These are phyloP conservation scores for Drechmeria coniospora DNA, from an alignment of 2,329 filamentous ascomycete species.

Conservation along the genomic window DNA sequence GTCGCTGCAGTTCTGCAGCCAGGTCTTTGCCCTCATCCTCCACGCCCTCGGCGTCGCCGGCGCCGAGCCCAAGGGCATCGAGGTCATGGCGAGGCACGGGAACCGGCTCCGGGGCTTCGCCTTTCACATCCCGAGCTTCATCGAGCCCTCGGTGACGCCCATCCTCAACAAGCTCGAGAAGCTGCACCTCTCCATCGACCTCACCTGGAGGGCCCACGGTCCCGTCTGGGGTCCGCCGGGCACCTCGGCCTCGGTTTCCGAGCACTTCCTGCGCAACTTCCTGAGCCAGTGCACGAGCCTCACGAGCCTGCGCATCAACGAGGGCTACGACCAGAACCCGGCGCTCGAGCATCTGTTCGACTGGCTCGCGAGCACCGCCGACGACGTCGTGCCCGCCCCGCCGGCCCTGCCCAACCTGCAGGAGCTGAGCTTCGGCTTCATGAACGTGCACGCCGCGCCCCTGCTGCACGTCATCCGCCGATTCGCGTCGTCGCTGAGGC, in stretches of 20 bases:
- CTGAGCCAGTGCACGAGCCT: slow-evolving; percentile 21
- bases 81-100: slow-evolving; percentile 26
- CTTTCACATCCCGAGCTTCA: slow-evolving; percentile 29
- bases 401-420: slow-evolving; percentile 19
- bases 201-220: slow-evolving; percentile 4
- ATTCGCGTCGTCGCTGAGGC: slow-evolving; percentile 26
- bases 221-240: not conserved
- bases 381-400: slow-evolving; percentile 6
- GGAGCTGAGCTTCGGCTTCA: slow-evolving; percentile 28
- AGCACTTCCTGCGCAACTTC: slow-evolving; percentile 11
- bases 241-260: not conserved
- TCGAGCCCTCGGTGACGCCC: slow-evolving; percentile 19
- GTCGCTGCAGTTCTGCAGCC: slow-evolving; percentile 10
- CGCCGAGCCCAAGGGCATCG: slow-evolving; percentile 24
- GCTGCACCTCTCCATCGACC: slow-evolving; percentile 20
- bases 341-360: slow-evolving; percentile 1
- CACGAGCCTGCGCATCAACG: slow-evolving; percentile 23
- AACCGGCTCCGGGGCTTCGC: slow-evolving; percentile 21
- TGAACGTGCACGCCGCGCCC: slow-evolving; percentile 11
- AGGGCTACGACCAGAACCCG: slow-evolving; percentile 2
- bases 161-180: slow-evolving; percentile 30
- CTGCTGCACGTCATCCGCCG: slow-evolving; percentile 23
- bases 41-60: slow-evolving; percentile 25
- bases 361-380: slow-evolving; percentile 4
- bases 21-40: slow-evolving; percentile 24